Base-by-base conservation (phyloP, 139 green algal genomes). In the Micractinium conductrix region DNA sequence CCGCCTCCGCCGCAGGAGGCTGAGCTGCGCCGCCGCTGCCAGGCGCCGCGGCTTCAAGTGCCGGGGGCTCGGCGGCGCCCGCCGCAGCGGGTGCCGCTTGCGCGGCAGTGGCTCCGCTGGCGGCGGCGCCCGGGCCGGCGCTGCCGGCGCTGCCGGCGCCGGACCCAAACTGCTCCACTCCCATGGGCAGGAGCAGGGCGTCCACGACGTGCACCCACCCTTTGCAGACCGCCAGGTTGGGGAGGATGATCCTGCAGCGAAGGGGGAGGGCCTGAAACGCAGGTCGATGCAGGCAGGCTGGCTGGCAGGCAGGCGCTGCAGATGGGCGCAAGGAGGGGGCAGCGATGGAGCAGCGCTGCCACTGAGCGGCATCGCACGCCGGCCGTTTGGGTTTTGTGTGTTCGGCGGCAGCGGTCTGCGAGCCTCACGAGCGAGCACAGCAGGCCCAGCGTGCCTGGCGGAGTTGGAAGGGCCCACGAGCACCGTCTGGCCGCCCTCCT, bases 241-340 rank as follows among this genome's bases (percentile, higher is more conserved):
- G 69, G 6, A 37, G 53, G 40, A 75, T 75, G 69, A 75, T 75
- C 22, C 24, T n/a, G n/a, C n/a, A n/a, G n/a, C n/a, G n/a, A n/a
- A n/a, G n/a, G n/a, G n/a, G n/a, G n/a, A n/a, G n/a, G n/a, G n/a
- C n/a, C n/a, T n/a, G n/a, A n/a, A n/a, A n/a, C n/a, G n/a, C n/a
- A n/a, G n/a, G n/a, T n/a, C n/a, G n/a, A n/a, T n/a, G n/a, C n/a
- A n/a, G n/a, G n/a, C n/a, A n/a, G n/a, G n/a, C n/a, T n/a, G n/a
- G n/a, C n/a, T n/a, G n/a, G n/a, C n/a, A n/a, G n/a, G n/a, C n/a
- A n/a, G n/a, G n/a, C n/a, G n/a, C n/a, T n/a, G n/a, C n/a, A n/a
- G n/a, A n/a, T n/a, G n/a, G n/a, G n/a, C n/a, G n/a, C n/a, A n/a
- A n/a, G n/a, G n/a, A n/a, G n/a, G n/a, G n/a, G n/a, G n/a, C n/a